Evolutionary conservation across 345 rosid species (phyloP).

Genomic region (Pelargonium nanum): DNA sequence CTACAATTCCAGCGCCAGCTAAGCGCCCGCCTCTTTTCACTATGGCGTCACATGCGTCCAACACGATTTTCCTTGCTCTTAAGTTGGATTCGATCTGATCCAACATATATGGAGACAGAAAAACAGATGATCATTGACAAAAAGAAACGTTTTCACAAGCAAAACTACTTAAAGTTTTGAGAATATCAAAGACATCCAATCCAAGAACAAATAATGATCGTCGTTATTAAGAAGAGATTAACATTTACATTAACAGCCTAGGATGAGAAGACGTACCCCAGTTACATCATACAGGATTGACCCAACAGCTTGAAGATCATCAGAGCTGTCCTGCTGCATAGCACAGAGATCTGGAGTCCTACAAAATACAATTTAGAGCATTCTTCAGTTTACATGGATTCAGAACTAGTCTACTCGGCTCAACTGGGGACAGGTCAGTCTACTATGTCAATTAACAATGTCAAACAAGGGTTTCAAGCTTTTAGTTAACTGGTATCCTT

Average conservation of each 20-base stretch:
- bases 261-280: slow-evolving; percentile 29
- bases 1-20: slow-evolving; percentile 89
- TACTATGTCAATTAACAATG: too few relatives aligned
- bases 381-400: background rate
- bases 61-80: slow-evolving; percentile 35
- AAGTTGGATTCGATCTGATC: slow-evolving; percentile 43
- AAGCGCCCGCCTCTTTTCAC: slow-evolving; percentile 65
- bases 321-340: slow-evolving; percentile 57
- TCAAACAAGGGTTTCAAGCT: too few relatives aligned
- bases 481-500: too few relatives aligned
- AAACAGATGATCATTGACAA: background rate
- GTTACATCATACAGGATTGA: slow-evolving; percentile 32
- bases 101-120: background rate
- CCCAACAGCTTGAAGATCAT: slow-evolving; percentile 59
- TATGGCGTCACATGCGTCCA: slow-evolving; percentile 55
- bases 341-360: slow-evolving; percentile 61
- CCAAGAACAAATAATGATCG: too few relatives aligned
- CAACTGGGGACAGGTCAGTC: background rate
- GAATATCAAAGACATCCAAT: too few relatives aligned
- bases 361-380: slow-evolving; percentile 4
- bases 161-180: background rate
- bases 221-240: background rate
- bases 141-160: background rate
- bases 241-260: background rate
- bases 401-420: background rate